Evolutionary conservation across 139 green algal species (phyloP).

Genomic region (Desmodesmus armatus): DNA sequence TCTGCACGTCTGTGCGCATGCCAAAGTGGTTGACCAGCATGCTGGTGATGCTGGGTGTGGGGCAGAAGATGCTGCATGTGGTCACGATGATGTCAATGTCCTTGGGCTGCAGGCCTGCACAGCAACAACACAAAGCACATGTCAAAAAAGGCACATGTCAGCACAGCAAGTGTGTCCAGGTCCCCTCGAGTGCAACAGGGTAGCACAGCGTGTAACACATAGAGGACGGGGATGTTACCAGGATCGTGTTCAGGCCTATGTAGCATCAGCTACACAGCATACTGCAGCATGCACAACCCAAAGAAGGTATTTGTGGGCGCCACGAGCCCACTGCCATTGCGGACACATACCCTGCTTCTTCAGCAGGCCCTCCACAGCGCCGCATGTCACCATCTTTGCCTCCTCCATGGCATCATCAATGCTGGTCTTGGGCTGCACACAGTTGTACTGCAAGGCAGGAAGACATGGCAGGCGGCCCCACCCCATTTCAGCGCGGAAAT

Average conservation of each 20-base stretch:
- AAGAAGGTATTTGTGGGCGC: too few relatives aligned
- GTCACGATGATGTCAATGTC: conserved; percentile 74
- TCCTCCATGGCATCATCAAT: conserved; percentile 49
- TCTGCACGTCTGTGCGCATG: conserved; percentile 70
- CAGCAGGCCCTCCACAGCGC: conserved; percentile 49
- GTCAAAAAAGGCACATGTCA: neutral
- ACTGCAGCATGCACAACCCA: neutral
- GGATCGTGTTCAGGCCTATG: too few relatives aligned
- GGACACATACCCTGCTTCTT: conserved; percentile 47
- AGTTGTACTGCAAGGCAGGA: too few relatives aligned
- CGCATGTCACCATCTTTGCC: conserved; percentile 45
- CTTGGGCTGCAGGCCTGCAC: conserved; percentile 47
- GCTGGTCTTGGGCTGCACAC: conserved; percentile 24
- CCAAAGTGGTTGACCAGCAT: conserved; percentile 84
- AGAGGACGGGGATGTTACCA: too few relatives aligned
- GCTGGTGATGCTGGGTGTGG: conserved; percentile 81
- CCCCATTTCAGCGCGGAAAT: too few relatives aligned
- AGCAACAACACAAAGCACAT: neutral
- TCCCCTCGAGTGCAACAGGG: too few relatives aligned
- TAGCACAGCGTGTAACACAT: too few relatives aligned
- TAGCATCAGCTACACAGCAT: neutral
- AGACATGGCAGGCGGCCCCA: too few relatives aligned
- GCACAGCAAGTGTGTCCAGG: neutral
- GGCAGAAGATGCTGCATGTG: conserved; percentile 80
- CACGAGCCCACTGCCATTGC: too few relatives aligned